Evolutionary conservation across 352 stramenopile species (phyloP).

Genomic region (Globisporangium paroecandrum): DNA sequence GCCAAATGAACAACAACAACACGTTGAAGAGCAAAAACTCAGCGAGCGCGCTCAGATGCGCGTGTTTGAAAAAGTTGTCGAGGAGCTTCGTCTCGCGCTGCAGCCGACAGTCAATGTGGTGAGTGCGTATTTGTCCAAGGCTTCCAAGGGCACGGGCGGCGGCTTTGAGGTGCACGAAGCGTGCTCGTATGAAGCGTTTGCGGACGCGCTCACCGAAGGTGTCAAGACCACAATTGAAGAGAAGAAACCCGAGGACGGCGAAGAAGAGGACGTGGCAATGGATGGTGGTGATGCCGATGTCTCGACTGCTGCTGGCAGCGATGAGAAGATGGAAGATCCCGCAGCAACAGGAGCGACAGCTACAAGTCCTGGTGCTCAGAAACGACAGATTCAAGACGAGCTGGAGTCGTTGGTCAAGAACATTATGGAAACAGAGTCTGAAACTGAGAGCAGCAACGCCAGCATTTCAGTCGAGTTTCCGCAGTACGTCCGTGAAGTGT

Average conservation of each 20-base stretch:
- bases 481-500: conserved; percentile 35
- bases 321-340: neutral
- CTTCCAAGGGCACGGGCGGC: conserved; percentile 7
- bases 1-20: neutral
- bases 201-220: conserved; percentile 28
- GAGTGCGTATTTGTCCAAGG: conserved; percentile 23
- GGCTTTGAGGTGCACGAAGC: conserved; percentile 28
- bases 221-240: conserved; percentile 33
- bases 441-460: neutral
- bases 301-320: neutral
- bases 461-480: conserved; percentile 24
- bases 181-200: conserved; percentile 41
- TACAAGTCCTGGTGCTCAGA: conserved; percentile 9
- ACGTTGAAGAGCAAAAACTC: conserved; percentile 17
- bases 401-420: conserved; percentile 14
- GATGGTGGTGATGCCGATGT: neutral
- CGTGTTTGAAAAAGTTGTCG: conserved; percentile 52
- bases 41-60: conserved; percentile 43
- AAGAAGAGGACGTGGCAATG: conserved; percentile 33
- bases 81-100: conserved; percentile 34
- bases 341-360: neutral
- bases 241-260: conserved; percentile 60
- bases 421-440: neutral
- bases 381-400: conserved; percentile 26
- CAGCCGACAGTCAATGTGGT: conserved; percentile 25